A percentile compares a stretch with the other conserved stretches of the same genome.
These are phyloP conservation scores for Botrytis galanthina DNA, from an alignment of 2,329 filamentous ascomycete species.

Conservation along the genomic window DNA sequence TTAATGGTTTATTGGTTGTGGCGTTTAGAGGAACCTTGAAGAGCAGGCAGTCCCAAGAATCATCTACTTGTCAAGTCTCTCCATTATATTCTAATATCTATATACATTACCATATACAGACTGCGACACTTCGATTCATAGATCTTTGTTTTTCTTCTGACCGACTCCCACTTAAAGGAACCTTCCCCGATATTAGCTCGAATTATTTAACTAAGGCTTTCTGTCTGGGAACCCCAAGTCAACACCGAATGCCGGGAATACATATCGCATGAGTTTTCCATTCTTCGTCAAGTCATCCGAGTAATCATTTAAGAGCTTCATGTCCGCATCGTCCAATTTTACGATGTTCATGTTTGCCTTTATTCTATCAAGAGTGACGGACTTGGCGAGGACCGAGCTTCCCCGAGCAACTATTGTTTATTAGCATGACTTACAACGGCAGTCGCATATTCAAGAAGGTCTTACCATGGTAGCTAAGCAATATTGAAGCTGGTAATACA, in stretches of 20 bases:
- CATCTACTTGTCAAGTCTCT: background rate
- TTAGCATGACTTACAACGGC: background rate
- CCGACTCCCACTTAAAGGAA: background rate
- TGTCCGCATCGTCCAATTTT: conserved; percentile 61
- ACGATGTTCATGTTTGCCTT: conserved; percentile 67
- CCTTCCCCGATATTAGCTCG: background rate
- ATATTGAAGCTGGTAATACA: conserved; percentile 58
- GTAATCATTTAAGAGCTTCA: conserved; percentile 56
- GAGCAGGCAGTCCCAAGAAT: background rate
- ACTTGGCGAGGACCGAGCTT: conserved; percentile 71
- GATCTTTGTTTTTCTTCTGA: background rate
- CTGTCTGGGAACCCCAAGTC: conserved; percentile 69
- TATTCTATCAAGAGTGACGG: conserved; percentile 65
- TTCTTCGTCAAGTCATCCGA: conserved; percentile 48
- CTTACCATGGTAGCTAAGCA: conserved; percentile 72
- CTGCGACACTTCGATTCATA: background rate
- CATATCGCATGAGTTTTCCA: conserved; percentile 57
- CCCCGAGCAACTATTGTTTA: conserved; percentile 60
- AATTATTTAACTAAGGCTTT: background rate
- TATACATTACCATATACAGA: background rate
- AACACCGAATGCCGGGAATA: conserved; percentile 67
- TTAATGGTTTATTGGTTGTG: background rate
- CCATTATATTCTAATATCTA: background rate
- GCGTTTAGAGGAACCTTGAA: background rate
- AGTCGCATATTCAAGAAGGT: conserved; percentile 24